These are phyloP conservation scores for Fusarium floridanum DNA, from an alignment of 2,329 filamentous ascomycete species.

Conservation along the genomic window DNA sequence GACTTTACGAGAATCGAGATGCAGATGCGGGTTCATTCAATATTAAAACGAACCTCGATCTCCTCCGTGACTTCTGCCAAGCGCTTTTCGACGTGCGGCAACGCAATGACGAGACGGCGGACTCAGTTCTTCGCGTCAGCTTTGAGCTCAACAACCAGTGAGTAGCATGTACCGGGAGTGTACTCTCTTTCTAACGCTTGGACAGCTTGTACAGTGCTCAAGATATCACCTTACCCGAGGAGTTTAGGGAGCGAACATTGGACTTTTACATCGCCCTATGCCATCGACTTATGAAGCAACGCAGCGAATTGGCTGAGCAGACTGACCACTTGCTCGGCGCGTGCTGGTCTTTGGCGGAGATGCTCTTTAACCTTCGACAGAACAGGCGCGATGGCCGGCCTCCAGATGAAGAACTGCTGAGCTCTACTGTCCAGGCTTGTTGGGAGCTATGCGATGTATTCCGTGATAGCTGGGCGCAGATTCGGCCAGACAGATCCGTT, in stretches of 20 bases:
- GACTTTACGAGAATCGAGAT: slow-evolving; percentile 84
- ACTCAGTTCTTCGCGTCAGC: slow-evolving; percentile 90
- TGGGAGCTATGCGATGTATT: slow-evolving; percentile 97
- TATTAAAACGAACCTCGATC: slow-evolving; percentile 81
- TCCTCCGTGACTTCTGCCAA: slow-evolving; percentile 94
- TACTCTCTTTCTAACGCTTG: slow-evolving; percentile 44
- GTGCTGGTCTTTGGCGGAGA: slow-evolving; percentile 92
- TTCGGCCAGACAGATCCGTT: slow-evolving; percentile 86
- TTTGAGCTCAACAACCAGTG: slow-evolving; percentile 95
- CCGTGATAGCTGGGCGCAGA: slow-evolving; percentile 90
- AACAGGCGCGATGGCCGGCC: slow-evolving; percentile 79
- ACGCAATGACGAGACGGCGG: slow-evolving; percentile 81
- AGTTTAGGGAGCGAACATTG: slow-evolving; percentile 88
- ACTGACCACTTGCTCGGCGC: slow-evolving; percentile 86
- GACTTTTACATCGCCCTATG: slow-evolving; percentile 96
- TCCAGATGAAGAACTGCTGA: slow-evolving; percentile 85
- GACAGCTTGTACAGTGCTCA: slow-evolving; percentile 86
- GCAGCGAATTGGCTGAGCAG: slow-evolving; percentile 81
- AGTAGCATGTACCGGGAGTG: slow-evolving; percentile 43
- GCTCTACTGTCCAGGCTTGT: slow-evolving; percentile 90
- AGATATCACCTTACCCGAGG: slow-evolving; percentile 82
- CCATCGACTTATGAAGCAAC: slow-evolving; percentile 96
- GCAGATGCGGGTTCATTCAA: slow-evolving; percentile 75
- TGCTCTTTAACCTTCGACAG: slow-evolving; percentile 91
- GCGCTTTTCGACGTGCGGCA: slow-evolving; percentile 88